Evolutionary conservation across 805 yeast species (phyloP), one percentile per base, ranked within the genome.

Genomic region (Ogataea minuta): DNA sequence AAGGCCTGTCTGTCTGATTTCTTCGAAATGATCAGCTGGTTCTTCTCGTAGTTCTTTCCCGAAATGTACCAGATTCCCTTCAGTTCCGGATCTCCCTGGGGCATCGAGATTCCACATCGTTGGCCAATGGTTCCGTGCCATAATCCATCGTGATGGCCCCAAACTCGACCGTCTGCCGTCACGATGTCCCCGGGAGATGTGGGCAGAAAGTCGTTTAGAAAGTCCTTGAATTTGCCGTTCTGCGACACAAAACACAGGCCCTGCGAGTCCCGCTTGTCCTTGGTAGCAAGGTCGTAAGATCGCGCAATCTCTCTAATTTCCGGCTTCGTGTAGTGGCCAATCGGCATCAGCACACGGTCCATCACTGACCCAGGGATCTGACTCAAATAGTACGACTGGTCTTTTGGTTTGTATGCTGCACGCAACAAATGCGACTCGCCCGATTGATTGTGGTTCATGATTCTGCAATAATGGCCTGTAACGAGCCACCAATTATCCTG

Each of bases 41-140:
- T 91, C 5, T 72, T 68, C 3, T 66, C 75, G 9, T 63, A 57
- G 23, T 76, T 62, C 55, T 93, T 93, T 15, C 74, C 89, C 49
- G 84, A 75, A 1, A 90, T 87, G 59, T 79, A 87, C 99, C 99
- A 93, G 2, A 76, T 68, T 0, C 98, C 98, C 30, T 74, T 68
- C 49, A 74, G 80, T 5, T 60, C 57, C 0, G 90, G 90, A 49
- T 84, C 81, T 0, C 90, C 91, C 59, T 93, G 98, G 0, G 97
- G 97, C 85, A 91, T 75, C 0, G 87, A 72, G 2, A 89, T 63
- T 3, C 90, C 79, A 12, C 82, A 73, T 46, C 81, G 76, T 63
- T 93, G 98, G 0, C 99, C 99, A 15, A 91, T 78, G 0, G 99
- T 93, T n/a, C 87, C 91, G 32, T 84, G 79, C 98, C 98, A 93